A percentile compares a stretch with the other conserved stretches of the same genome.
Evolutionary conservation across 108 stramenopile genomes (phyloP).

Genomic region (Nannochloropsis gaditana): DNA sequence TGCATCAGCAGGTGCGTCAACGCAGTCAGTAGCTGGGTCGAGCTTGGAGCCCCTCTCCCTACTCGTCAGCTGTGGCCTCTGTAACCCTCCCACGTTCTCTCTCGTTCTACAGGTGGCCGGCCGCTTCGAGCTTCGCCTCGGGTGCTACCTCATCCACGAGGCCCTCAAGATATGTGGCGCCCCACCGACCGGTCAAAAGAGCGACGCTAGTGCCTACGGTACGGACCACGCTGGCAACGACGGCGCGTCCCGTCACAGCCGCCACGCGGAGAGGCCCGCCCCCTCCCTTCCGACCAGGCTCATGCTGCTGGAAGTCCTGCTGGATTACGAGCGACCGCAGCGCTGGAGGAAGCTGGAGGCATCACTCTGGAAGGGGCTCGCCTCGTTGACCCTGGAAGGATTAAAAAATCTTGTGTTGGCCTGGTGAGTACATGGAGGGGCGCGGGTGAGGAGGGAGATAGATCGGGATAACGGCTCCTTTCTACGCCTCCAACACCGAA

Average conservation of each 20-base stretch:
- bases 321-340: conserved; percentile 16
- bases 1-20: background rate
- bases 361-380: background rate
- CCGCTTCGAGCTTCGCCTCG: background rate
- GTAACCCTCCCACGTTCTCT: background rate
- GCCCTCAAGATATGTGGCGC: background rate
- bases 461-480: background rate
- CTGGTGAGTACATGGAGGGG: background rate
- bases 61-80: background rate
- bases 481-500: too few species aligned
- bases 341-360: background rate
- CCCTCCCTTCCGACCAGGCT: background rate
- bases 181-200: background rate
- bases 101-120: background rate
- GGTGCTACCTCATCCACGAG: background rate
- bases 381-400: background rate
- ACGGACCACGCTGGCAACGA: background rate
- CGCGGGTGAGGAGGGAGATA: background rate
- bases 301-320: background rate
- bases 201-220: background rate
- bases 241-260: background rate
- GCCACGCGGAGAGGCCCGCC: background rate
- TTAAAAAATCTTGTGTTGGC: background rate
- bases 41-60: background rate
- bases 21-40: background rate